phyloP scores from a whole-genome alignment of 768 basidiomycete species.

The Amanita phalloides region DNA sequence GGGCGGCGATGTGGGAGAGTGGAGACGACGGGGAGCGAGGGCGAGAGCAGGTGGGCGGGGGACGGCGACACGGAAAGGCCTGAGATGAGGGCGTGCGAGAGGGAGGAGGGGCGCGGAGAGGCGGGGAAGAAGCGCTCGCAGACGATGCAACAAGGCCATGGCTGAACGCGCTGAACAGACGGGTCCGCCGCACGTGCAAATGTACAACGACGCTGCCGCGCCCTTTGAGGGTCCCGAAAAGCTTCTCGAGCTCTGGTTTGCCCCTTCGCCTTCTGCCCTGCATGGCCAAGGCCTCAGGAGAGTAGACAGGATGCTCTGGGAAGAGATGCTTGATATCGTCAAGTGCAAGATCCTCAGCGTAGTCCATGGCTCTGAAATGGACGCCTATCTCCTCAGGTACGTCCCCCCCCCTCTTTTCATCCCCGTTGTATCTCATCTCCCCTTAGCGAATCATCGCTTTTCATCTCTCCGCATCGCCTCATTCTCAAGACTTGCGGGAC shows the following conservation, averaged over 20 bases:
- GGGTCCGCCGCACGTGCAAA: not conserved
- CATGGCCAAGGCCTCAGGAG: constrained; percentile 63
- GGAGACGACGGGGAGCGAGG: constrained; percentile 6
- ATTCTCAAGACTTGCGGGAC: constrained; percentile 99
- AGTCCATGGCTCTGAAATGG: constrained; percentile 79
- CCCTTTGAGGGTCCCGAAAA: constrained; percentile 95
- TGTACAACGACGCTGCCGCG: constrained; percentile 23
- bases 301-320: constrained; percentile 75
- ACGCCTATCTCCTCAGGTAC: constrained; percentile 94
- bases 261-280: constrained; percentile 57
- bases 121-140: not conserved
- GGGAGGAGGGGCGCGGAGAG: constrained; percentile 7
- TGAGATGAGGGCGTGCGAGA: constrained; percentile 12
- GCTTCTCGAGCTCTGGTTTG: constrained; percentile 96
- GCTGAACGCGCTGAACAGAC: not conserved
- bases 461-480: constrained; percentile 88
- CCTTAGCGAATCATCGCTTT: constrained; percentile 92
- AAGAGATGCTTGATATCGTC: constrained; percentile 95
- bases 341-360: constrained; percentile 93
- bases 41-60: constrained; percentile 4
- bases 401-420: constrained; percentile 14
- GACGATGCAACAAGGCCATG: constrained; percentile 1
- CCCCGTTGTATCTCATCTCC: constrained; percentile 8
- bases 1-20: constrained; percentile 7
- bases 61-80: constrained; percentile 2